A percentile compares a stretch with the other conserved stretches of the same genome.
Evolutionary conservation across 2,329 filamentous ascomycete species (phyloP).

Genomic region (Ceratocystis cubensis): DNA sequence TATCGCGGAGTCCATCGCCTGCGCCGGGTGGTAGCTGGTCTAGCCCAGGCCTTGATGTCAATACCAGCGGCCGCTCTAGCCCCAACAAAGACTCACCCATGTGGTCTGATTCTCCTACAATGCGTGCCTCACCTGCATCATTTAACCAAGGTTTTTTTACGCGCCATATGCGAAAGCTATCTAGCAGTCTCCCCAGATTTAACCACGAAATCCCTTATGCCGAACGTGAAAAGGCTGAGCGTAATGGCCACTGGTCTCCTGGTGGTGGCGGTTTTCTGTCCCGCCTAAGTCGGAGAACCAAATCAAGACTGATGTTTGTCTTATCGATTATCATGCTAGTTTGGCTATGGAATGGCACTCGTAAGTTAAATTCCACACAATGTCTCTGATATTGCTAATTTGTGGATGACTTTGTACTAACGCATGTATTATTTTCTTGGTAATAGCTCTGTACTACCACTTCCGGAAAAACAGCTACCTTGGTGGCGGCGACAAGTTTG

Average conservation of each 20-base stretch:
- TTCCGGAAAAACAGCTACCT: conserved; percentile 63
- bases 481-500: conserved; percentile 79
- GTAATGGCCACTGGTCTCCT: conserved; percentile 35
- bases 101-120: conserved; percentile 18
- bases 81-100: conserved; percentile 30
- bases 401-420: not conserved
- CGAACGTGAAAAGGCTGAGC: conserved; percentile 66
- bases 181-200: conserved; percentile 65
- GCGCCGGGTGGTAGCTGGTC: conserved; percentile 77
- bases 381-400: not conserved
- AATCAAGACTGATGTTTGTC: conserved; percentile 48
- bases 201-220: conserved; percentile 43
- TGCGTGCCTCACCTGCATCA: conserved; percentile 57
- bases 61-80: conserved; percentile 55
- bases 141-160: conserved; percentile 79
- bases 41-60: conserved; percentile 64
- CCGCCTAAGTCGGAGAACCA: conserved; percentile 51
- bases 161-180: conserved; percentile 69
- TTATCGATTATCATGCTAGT: conserved; percentile 48
- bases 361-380: conserved; percentile 41
- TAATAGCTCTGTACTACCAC: conserved; percentile 40
- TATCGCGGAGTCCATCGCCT: conserved; percentile 80
- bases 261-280: conserved; percentile 35
- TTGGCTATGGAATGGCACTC: conserved; percentile 56
- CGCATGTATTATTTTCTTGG: not conserved